A percentile compares a stretch with the other conserved stretches of the same genome.
These are phyloP conservation scores for Leucocoprinus leucothites DNA, from an alignment of 768 basidiomycete species.

Conservation along the genomic window DNA sequence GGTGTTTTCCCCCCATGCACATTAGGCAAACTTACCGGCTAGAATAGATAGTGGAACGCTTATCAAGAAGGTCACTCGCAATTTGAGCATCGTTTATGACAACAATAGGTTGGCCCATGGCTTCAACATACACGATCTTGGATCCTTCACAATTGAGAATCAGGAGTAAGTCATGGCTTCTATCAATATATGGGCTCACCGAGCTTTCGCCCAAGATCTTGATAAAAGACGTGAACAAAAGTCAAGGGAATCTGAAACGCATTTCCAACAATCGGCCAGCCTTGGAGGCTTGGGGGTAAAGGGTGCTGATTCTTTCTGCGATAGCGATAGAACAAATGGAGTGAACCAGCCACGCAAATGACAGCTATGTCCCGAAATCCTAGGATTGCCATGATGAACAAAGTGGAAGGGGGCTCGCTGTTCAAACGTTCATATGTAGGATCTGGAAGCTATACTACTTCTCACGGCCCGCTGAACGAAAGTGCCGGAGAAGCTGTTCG, in stretches of 20 bases:
- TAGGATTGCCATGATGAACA: not conserved
- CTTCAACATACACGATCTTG: constrained; percentile 49
- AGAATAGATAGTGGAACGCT: constrained; percentile 52
- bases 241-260: constrained; percentile 12
- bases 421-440: not conserved
- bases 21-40: constrained; percentile 28
- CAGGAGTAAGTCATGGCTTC: too few relatives aligned
- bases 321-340: constrained; percentile 3
- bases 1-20: too few relatives aligned
- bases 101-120: constrained; percentile 40
- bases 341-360: not conserved
- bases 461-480: too few relatives aligned
- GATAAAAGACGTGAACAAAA: constrained; percentile 6
- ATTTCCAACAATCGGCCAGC: constrained; percentile 14
- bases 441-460: too few relatives aligned
- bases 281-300: constrained; percentile 7
- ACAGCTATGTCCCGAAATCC: not conserved
- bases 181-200: too few relatives aligned
- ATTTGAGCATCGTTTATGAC: constrained; percentile 39
- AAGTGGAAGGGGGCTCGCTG: not conserved
- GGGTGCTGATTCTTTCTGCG: not conserved
- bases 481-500: too few relatives aligned
- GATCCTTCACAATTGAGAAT: constrained; percentile 6
- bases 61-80: constrained; percentile 54
- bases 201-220: constrained; percentile 11